Evolutionary conservation across 495 filamentous ascomycete species (phyloP).

Genomic region (Lasiosphaeriaceae sp.): DNA sequence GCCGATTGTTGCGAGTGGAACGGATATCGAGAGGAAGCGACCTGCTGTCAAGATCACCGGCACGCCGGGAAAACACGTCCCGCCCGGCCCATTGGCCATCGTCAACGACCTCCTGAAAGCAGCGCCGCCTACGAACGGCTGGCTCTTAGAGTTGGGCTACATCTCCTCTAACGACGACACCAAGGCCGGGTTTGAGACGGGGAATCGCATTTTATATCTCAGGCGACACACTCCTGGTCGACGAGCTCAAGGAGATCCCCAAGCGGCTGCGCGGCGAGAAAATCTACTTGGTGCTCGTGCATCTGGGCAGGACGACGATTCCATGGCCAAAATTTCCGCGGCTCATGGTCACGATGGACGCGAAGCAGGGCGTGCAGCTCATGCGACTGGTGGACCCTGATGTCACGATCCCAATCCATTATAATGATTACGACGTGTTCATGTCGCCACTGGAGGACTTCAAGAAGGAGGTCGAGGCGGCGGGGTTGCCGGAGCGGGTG

Average conservation of each 20-base stretch:
- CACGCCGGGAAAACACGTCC: constrained; percentile 70
- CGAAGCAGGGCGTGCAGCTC: constrained; percentile 56
- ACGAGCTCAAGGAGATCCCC: constrained; percentile 60
- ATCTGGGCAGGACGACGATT: constrained; percentile 64
- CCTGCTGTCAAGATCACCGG: constrained; percentile 55
- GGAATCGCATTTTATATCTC: constrained; percentile 70
- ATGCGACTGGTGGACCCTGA: constrained; percentile 59
- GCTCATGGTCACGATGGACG: constrained; percentile 74
- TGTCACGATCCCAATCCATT: constrained; percentile 66
- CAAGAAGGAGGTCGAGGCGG: constrained; percentile 49
- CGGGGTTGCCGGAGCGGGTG: constrained; percentile 48
- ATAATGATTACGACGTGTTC: constrained; percentile 65
- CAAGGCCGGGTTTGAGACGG: constrained; percentile 36
- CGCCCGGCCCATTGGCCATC: constrained; percentile 43
- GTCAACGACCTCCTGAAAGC: constrained; percentile 58
- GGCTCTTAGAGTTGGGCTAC: constrained; percentile 65
- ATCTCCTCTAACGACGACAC: constrained; percentile 4
- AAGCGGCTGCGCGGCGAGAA: constrained; percentile 35
- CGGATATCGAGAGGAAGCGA: constrained; percentile 10
- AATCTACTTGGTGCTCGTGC: constrained; percentile 66
- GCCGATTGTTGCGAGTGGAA: constrained; percentile 26
- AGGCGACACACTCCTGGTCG: constrained; percentile 64
- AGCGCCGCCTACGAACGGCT: constrained; percentile 70
- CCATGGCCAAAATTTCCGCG: constrained; percentile 53
- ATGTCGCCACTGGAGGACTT: constrained; percentile 59